Evolutionary conservation across 495 filamentous ascomycete species (phyloP).

Genomic region (Trichoderma parareesei): DNA sequence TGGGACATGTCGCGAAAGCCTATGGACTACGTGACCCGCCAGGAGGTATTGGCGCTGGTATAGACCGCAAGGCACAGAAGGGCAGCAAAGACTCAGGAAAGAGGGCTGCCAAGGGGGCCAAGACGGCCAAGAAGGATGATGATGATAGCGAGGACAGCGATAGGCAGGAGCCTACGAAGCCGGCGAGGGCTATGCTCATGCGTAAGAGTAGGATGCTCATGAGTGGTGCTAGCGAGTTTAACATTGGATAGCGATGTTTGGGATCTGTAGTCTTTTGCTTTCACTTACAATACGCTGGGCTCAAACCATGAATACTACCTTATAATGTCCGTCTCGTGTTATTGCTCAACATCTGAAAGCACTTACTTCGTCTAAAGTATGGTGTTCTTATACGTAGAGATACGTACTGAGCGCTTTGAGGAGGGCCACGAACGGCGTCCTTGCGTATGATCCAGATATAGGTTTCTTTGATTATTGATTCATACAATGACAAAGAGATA

Average conservation of each 20-base stretch:
- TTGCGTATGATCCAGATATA: no score
- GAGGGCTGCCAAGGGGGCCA: constrained; percentile 16
- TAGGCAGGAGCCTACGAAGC: constrained; percentile 37
- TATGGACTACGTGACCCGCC: constrained; percentile 86
- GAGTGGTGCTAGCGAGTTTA: constrained; percentile 74
- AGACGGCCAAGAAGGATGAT: constrained; percentile 18
- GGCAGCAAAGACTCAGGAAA: constrained; percentile 12
- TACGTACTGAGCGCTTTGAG: no score
- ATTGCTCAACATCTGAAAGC: no score
- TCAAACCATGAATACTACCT: background rate
- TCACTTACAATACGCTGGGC: background rate
- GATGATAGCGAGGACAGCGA: constrained; percentile 36
- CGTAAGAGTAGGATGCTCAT: constrained; percentile 74
- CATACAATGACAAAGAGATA: background rate
- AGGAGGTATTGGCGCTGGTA: constrained; percentile 57
- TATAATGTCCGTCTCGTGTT: background rate
- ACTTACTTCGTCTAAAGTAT: no score
- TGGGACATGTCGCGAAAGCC: constrained; percentile 89
- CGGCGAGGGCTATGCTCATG: constrained; percentile 34
- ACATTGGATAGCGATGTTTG: constrained; percentile 54
- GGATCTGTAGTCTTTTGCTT: background rate
- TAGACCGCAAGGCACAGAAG: constrained; percentile 27
- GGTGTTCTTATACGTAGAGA: no score
- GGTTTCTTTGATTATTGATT: background rate
- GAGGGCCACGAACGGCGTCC: no score